Conservation (phyloP, 768 basidiomycete species). For the Polyporus arcularius region DNA sequence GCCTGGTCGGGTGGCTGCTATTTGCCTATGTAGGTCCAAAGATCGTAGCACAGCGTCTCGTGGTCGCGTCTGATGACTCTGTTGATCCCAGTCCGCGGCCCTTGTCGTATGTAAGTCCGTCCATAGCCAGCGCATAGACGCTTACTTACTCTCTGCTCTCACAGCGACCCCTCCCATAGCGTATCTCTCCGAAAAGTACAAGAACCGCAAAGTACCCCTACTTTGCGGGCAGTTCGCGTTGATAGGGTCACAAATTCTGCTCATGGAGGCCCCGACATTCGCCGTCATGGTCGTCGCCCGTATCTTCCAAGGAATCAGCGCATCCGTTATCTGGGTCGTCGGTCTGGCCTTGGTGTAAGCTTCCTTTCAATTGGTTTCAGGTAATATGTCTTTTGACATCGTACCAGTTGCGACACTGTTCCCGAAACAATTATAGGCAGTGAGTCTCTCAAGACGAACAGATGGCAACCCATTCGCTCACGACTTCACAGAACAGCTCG, state of each 20-base stretch:
- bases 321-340: slow-evolving; percentile 41
- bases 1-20: slow-evolving; percentile 40
- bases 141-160: background rate
- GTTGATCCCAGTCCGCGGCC: slow-evolving; percentile 30
- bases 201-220: slow-evolving; percentile 33
- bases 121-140: too few relatives aligned
- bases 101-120: slow-evolving; percentile 32
- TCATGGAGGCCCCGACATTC: slow-evolving; percentile 41
- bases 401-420: slow-evolving; percentile 37
- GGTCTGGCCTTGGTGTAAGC: slow-evolving; percentile 41
- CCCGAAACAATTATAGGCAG: slow-evolving; percentile 37
- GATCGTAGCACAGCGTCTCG: background rate
- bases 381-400: background rate
- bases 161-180: slow-evolving; percentile 40
- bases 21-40: slow-evolving; percentile 37
- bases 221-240: slow-evolving; percentile 35
- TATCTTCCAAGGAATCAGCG: slow-evolving; percentile 42
- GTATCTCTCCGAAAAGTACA: slow-evolving; percentile 36
- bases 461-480: background rate
- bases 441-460: slow-evolving; percentile 19
- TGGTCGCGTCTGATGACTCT: slow-evolving; percentile 2
- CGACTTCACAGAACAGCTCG: slow-evolving; percentile 36
- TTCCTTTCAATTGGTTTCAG: background rate
- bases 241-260: slow-evolving; percentile 38
- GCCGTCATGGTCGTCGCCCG: slow-evolving; percentile 43